Evolutionary conservation across 1,284 basidiomycete species (phyloP), one percentile per base, ranked within the genome.

Genomic region (Pseudozyma sp.): DNA sequence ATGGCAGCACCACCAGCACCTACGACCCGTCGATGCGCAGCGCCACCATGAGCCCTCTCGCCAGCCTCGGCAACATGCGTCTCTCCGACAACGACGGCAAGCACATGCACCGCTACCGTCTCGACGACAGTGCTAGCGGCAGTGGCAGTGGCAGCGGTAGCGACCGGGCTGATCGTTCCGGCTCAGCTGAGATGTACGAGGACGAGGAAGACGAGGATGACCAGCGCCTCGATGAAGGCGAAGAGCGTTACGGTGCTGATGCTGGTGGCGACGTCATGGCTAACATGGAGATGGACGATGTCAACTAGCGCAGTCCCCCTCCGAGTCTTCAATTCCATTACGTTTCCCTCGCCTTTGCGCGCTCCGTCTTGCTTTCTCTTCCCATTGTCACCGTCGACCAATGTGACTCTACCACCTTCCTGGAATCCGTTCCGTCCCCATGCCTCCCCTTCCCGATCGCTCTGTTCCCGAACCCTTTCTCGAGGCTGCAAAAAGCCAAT

Each of bases 261-360:
- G 76, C 80, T 2, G 81, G 77, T 34, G 82, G 81, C 13, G 82
- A 82, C 34, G 78, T 82, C 13, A 75, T 83, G 73, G 82, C 82
- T 36, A 73, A 83, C 50, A 83, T 83, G 81, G 82, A 83, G 62
- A 83, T 83, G 82, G 82, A 83, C 51, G 80, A 76, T 35, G 79
- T 80, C 58, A 71, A 65, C 59, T 73, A 59, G 48, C 10, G 48
- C 10, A 45, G 44, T 45, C n/a, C 12, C n/a, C 13, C 12, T 3
- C 40, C 40, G 8, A 3, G 40, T 8, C 40, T 42, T 31, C 25
- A 11, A 10, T 3, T 40, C 18, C 51, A 3, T 1, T 51, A 9
- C 18, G n/a, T 12, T 14, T 3, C 38, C 14, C 51, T 13, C 19
- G 51, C 36, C 51, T 14, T 21, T 39, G 14, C 25, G 25, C 25